A percentile compares a stretch with the other conserved stretches of the same genome.
Evolutionary conservation across 345 rosid genomes (phyloP).

Genomic region (Euclidium syriacum): DNA sequence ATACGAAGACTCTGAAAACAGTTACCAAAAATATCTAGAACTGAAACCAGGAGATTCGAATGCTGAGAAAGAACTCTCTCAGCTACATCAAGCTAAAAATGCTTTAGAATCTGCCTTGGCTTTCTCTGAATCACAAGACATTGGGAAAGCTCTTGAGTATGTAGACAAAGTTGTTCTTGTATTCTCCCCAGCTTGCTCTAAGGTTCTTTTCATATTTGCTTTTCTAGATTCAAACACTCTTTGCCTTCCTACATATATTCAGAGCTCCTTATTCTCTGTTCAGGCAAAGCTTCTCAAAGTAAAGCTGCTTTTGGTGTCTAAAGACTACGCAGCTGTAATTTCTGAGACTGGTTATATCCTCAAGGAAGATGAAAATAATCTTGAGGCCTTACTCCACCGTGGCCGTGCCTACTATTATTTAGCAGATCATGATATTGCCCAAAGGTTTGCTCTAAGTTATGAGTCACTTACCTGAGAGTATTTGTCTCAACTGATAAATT

Average conservation of each 20-base stretch:
- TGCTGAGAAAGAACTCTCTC: constrained; percentile 95
- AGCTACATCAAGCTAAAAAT: constrained; percentile 76
- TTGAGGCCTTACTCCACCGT: constrained; percentile 87
- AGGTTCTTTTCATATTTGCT: constrained; percentile 38
- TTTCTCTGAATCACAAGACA: constrained; percentile 66
- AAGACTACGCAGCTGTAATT: constrained; percentile 77
- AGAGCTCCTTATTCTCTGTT: too few species aligned
- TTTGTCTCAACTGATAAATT: too few species aligned
- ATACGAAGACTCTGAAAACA: constrained; percentile 79
- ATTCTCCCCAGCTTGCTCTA: constrained; percentile 87
- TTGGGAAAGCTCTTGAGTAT: constrained; percentile 66
- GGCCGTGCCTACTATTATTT: constrained; percentile 98
- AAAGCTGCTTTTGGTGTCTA: constrained; percentile 55
- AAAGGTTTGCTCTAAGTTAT: too few species aligned
- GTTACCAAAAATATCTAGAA: constrained; percentile 65
- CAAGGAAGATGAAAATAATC: constrained; percentile 79
- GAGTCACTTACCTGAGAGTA: too few species aligned
- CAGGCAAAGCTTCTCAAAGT: constrained; percentile 91
- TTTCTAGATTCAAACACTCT: too few species aligned
- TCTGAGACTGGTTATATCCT: constrained; percentile 84
- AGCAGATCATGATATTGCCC: constrained; percentile 97
- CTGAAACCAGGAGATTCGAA: constrained; percentile 56
- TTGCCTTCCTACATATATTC: too few species aligned
- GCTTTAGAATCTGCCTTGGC: constrained; percentile 69
- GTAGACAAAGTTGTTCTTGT: constrained; percentile 90